These are phyloP conservation scores for Ceratocystis colombiana DNA, from an alignment of 2,329 filamentous ascomycete species.

Conservation along the genomic window DNA sequence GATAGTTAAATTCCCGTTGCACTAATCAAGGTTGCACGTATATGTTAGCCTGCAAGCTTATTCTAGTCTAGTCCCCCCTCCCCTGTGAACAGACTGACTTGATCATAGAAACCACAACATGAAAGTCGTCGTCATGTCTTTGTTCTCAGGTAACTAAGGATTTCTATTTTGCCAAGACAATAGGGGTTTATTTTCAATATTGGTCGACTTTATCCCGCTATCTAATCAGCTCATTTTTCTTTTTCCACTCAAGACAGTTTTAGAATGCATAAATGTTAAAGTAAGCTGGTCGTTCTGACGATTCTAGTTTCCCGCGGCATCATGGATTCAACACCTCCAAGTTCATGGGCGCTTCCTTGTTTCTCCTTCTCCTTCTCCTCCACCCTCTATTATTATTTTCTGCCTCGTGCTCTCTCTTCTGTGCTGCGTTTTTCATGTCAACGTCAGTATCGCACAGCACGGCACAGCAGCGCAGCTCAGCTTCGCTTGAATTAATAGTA, in stretches of 20 bases:
- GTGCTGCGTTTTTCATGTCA: neutral
- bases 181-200: neutral
- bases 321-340: neutral
- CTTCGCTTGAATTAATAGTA: neutral
- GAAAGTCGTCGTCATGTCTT: neutral
- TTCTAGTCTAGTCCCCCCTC: no score
- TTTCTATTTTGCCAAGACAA: neutral
- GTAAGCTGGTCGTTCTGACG: neutral
- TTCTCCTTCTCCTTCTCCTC: neutral
- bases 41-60: no score
- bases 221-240: neutral
- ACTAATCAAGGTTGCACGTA: no score
- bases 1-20: neutral
- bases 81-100: no score
- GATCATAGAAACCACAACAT: neutral
- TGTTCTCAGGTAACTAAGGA: neutral
- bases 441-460: neutral
- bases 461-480: slow-evolving; percentile 1
- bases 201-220: neutral
- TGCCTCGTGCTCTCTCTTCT: neutral
- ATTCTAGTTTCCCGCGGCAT: slow-evolving; percentile 4
- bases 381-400: neutral
- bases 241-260: neutral
- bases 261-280: neutral
- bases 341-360: neutral